Conservation (phyloP, 371 early-diverging fungal genomes). For the Entomophthora muscae region DNA sequence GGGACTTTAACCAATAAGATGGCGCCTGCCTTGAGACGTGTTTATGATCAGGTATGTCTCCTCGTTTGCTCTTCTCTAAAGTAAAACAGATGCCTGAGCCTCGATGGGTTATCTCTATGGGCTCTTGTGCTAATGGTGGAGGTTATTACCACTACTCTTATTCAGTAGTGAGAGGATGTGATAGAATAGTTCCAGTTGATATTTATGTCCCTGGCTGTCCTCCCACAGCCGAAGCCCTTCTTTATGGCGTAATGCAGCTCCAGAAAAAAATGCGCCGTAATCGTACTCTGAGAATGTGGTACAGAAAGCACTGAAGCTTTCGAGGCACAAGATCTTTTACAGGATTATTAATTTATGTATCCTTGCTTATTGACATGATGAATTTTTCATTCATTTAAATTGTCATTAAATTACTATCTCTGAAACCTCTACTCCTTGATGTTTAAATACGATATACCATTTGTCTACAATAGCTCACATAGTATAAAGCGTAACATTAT, state of each 20-base stretch:
- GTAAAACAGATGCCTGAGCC: conserved; percentile 85
- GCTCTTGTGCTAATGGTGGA: conserved; percentile 95
- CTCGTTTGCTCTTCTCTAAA: conserved; percentile 6
- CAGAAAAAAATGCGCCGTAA: conserved; percentile 89
- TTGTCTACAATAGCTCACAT: too few relatives aligned
- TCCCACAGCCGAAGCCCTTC: conserved; percentile 89
- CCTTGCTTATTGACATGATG: too few relatives aligned
- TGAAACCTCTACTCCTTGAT: too few relatives aligned
- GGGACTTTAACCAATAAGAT: conserved; percentile 97
- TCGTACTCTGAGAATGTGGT: conserved; percentile 23
- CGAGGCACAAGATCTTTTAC: too few relatives aligned
- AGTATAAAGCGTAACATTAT: too few relatives aligned
- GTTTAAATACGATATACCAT: too few relatives aligned
- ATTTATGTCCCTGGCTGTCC: conserved; percentile 97
- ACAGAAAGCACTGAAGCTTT: conserved; percentile 16
- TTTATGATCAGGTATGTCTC: conserved; percentile 63
- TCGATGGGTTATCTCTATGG: conserved; percentile 98
- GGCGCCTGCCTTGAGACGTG: conserved; percentile 94
- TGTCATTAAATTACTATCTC: too few relatives aligned
- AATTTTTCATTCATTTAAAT: too few relatives aligned
- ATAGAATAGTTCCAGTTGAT: conserved; percentile 91
- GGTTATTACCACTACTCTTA: conserved; percentile 98
- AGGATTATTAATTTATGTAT: too few relatives aligned
- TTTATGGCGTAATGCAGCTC: conserved; percentile 92
- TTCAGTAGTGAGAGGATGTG: conserved; percentile 90